Evolutionary conservation across 2,329 filamentous ascomycete species (phyloP).

Genomic region (Scleromitrula shiraiana): DNA sequence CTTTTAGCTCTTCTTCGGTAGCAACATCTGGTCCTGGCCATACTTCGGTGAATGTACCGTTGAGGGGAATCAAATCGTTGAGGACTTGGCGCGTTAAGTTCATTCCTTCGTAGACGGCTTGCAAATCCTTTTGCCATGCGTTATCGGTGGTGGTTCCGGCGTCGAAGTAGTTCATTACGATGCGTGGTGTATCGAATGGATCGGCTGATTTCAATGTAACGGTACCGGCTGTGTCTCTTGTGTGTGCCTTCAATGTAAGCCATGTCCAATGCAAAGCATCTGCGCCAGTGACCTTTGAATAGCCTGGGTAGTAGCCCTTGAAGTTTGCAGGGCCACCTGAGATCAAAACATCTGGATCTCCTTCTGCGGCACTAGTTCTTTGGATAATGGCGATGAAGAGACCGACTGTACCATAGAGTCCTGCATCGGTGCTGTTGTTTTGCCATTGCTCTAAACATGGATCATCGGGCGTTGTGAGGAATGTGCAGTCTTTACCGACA

Average conservation of each 20-base stretch:
- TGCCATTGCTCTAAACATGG: constrained; percentile 31
- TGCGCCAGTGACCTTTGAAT: constrained; percentile 35
- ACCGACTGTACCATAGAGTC: constrained; percentile 40
- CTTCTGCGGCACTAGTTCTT: constrained; percentile 9
- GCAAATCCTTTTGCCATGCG: constrained; percentile 12
- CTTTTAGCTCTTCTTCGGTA: constrained; percentile 32
- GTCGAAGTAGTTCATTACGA: constrained; percentile 53
- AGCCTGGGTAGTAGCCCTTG: constrained; percentile 30
- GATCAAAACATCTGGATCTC: constrained; percentile 14
- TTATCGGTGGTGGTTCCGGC: neutral
- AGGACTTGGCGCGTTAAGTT: constrained; percentile 29
- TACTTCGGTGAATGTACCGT: constrained; percentile 34
- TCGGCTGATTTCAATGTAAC: constrained; percentile 54
- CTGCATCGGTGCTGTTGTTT: constrained; percentile 6
- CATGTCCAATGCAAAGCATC: constrained; percentile 22
- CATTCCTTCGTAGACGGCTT: constrained; percentile 14
- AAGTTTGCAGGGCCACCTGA: constrained; percentile 12
- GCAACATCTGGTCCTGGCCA: constrained; percentile 35
- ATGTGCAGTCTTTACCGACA: constrained; percentile 30
- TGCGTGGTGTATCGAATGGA: constrained; percentile 55
- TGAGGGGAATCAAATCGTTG: constrained; percentile 33
- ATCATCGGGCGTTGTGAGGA: constrained; percentile 29
- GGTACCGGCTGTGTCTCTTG: constrained; percentile 51
- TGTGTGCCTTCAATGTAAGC: constrained; percentile 44
- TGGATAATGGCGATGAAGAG: constrained; percentile 29